Percentiles rank a stretch among this genome's conserved stretches.
Evolutionary conservation across 1,284 basidiomycete genomes (phyloP).

Genomic region (Sporisorium exsertum): DNA sequence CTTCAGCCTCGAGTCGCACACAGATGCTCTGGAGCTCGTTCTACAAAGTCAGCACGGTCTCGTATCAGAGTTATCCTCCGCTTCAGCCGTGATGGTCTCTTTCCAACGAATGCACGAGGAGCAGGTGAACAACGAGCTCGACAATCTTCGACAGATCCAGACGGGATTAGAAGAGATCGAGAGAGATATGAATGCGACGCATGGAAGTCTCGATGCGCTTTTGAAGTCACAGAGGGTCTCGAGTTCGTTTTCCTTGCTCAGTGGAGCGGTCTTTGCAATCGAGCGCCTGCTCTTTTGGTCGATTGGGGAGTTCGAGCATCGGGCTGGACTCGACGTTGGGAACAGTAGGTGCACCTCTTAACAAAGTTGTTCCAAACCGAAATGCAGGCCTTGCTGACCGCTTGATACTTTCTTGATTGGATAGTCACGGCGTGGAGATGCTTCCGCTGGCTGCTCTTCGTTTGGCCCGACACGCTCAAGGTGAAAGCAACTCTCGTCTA

Average conservation of each 20-base stretch:
- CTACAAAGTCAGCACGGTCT: constrained; percentile 8
- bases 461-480: constrained; percentile 13
- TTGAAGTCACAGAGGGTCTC: constrained; percentile 5
- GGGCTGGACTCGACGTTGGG: neutral
- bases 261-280: neutral
- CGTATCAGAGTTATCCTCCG: neutral
- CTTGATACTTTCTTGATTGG: no score
- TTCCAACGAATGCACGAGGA: constrained; percentile 9
- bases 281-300: constrained; percentile 14
- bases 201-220: constrained; percentile 1
- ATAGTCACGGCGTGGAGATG: constrained; percentile 14
- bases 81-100: constrained; percentile 6
- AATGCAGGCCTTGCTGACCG: constrained; percentile 1
- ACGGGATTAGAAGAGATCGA: neutral
- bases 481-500: neutral
- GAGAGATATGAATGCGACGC: constrained; percentile 8
- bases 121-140: constrained; percentile 4
- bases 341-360: constrained; percentile 5
- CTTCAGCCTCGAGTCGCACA: neutral
- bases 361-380: neutral
- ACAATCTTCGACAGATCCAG: constrained; percentile 11
- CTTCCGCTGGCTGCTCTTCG: constrained; percentile 16
- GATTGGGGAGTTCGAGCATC: constrained; percentile 2
- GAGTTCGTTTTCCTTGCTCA: neutral
- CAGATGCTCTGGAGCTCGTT: neutral